Base-by-base conservation (phyloP, 2,329 filamentous ascomycete species). In the Colletotrichum filicis region DNA sequence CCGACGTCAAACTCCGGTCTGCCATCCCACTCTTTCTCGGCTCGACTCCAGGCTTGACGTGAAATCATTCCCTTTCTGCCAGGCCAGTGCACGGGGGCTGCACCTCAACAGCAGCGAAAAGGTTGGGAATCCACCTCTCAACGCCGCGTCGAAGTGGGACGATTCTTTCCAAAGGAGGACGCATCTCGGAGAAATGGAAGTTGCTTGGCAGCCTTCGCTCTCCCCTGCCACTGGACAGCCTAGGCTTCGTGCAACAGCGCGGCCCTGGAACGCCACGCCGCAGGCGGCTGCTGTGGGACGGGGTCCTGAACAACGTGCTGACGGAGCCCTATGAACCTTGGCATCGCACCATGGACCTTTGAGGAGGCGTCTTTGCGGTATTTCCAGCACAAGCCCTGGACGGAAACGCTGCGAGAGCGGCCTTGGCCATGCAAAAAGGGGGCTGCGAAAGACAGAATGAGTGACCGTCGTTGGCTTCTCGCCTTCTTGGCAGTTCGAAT, bases 171-270 rank as follows among this genome's bases (percentile, higher is more conserved):
- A 12, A 37, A 58, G 22, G 28, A 30, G 16, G 28, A 55, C 14
- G 60, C 55, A 37, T 53, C 22, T 61, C 70, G 70, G 70, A 73
- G 70, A 64, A 73, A 73, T 69, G 70, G 70, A 73, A 73, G 59
- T 26, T 69, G 58, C 58, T 63, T 59, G 53, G 65, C 63, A n/a
- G 46, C 55, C 19, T 32, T 49, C 3, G 16, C 14, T 64, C 61
- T 22, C 53, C 19, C 52, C 46, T 49, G 26, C 14, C 9, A 24
- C 37, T 11, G 22, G 49, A 42, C 49, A 42, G 26, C 65, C 70
- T 61, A 66, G 70, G 70, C 30, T 66, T 59, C 69, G 60, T 59
- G 46, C 57, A n/a, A 22, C 49, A 46, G 35, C 26, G 58, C 69
- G 28, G 57, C 57, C 56, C 57, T 68, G 57, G 42, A 55, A 55